Base-by-base conservation (phyloP, 139 green algal species). In the Raphidocelis subcapitata region DNA sequence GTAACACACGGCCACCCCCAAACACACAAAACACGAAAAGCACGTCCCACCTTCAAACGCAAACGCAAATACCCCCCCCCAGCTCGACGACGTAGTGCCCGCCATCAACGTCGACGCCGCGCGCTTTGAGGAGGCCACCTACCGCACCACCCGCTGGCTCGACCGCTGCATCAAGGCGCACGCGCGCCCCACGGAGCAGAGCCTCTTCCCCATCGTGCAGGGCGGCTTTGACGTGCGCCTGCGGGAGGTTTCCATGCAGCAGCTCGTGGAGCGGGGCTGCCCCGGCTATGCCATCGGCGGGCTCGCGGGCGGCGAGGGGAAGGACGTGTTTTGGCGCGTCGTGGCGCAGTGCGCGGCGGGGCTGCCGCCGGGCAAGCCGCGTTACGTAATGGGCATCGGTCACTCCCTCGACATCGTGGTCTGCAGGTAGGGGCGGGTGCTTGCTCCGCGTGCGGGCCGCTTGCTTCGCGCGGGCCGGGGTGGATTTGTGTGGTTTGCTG, bases 381-480 rank as follows among this genome's bases (percentile, higher is more conserved):
- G 93, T 16, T 99, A 99, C 69, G 94, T 99, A 3, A 98, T 98
- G 93, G 92, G 89, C 20, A 82, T 93, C 32, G 92, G 94, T 0
- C 98, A 99, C 80, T 94, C 95, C 0, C 69, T 99, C 61, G 95
- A 99, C 75, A 89, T 99, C 20, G 84, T 99, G 23, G 87, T 98
- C 29, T 99, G 95, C 84, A 90, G 80, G 32, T 94, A 93, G 5
- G 83, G 97, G 62, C 94, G 94, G 2, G 94, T 93, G 0, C 41
- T 8, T 12, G 12, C 8, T 49, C 41, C 8, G 41, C 8, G 8
- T 8, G 41, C 12, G 12, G 8, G 41, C 41, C 41, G 41, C 41
- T 20, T n/a, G n/a, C n/a, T n/a, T n/a, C n/a, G n/a, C n/a, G n/a
- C n/a, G n/a, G n/a, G n/a, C n/a, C n/a, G n/a, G n/a, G n/a, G n/a